Evolutionary conservation across 495 filamentous ascomycete genomes (phyloP), one percentile per base, ranked within the genome.

Genomic region (Annulohypoxylon maeteangense): DNA sequence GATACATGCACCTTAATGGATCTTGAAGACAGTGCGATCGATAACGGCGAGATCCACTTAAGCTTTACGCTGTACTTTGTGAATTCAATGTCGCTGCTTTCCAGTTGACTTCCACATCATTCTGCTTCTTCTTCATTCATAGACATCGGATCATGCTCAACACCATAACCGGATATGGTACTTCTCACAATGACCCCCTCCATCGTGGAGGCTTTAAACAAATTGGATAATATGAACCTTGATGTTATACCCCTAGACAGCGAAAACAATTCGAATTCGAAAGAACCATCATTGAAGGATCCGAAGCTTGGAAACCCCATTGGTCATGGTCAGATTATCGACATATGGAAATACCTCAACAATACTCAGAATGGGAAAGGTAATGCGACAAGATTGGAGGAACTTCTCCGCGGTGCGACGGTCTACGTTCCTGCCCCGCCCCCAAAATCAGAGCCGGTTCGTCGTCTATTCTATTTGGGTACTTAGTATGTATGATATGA

Each of bases 361-460:
- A n/a, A n/a, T n/a, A n/a, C n/a, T n/a, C n/a, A 78, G 38, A 55
- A 68, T 42, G 67, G 76, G 47, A 67, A 74, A 8, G 16, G 68
- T 47, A 29, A 71, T 53, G 47, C 77, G 38, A 81, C 81, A 71
- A 78, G 76, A 31, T 82, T 97, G 12, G 89, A 92, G 68, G 69
- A 76, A 16, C 83, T 97, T 11, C 83, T 98, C 23, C 85, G 82
- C 42, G 92, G 93, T 25, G 89, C 91, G 29, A 87, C 73, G 62
- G 81, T 97, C 68, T 96, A 97, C 74, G 76, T 90, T 14, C 88
- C 92, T 45, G 92, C 93, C 7, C 90, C 92, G 27, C 87, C 89
- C 4, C 87, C 89, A 20, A 97, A 93, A 75, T 86, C 88, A 7
- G 90, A 95, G 72, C 92, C 92, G 3, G 94, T 96, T 82, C 70